Conservation (phyloP, 1,284 basidiomycete species). For the Quambalaria eucalypti region DNA sequence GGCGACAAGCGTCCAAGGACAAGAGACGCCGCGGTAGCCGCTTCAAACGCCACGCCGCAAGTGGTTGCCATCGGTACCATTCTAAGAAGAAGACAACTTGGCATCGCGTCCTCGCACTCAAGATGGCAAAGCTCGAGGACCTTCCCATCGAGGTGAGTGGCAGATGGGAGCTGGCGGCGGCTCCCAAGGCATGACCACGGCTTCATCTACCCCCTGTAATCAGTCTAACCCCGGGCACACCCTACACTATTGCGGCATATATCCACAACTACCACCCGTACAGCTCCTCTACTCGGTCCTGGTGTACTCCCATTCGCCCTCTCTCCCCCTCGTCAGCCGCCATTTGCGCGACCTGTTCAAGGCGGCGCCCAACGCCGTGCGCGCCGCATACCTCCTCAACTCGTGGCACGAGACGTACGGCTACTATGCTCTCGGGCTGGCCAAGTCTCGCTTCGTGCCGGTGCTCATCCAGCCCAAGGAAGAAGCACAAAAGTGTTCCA, state of each 20-base stretch:
- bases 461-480: neutral
- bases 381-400: neutral
- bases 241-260: too few relatives aligned
- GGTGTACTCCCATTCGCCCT: neutral
- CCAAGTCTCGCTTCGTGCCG: neutral
- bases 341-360: neutral
- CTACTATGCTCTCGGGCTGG: neutral
- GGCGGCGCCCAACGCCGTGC: neutral
- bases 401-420: neutral
- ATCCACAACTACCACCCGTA: too few relatives aligned
- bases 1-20: too few relatives aligned
- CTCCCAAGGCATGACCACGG: neutral
- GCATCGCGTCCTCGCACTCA: too few relatives aligned
- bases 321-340: neutral
- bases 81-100: too few relatives aligned
- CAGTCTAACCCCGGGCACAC: neutral
- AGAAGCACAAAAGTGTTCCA: neutral
- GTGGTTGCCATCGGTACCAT: too few relatives aligned
- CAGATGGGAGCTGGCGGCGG: neutral
- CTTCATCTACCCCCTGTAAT: neutral
- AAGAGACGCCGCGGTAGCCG: too few relatives aligned
- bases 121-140: neutral
- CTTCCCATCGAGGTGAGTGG: neutral
- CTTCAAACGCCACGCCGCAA: too few relatives aligned
- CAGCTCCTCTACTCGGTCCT: neutral